Base-by-base conservation (phyloP, 2,329 filamentous ascomycete genomes). In the Xylogone sp. region DNA sequence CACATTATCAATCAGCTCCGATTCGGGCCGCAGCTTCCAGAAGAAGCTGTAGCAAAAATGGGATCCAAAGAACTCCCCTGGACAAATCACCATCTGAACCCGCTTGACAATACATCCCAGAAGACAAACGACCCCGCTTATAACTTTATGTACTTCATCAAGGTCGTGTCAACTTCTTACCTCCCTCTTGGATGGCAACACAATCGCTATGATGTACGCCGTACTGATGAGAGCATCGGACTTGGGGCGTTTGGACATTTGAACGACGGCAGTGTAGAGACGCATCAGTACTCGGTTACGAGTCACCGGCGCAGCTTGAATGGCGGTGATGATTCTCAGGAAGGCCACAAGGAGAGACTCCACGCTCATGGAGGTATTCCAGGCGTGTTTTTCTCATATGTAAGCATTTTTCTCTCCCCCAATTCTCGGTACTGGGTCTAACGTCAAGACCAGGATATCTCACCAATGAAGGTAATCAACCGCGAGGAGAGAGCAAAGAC, bases 71-170 rank as follows among this genome's bases (percentile, higher is more conserved):
- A 70, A 9, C 75, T 72, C 65, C 79, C 75, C 54, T 96, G 90
- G 90, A 90, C 88, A 10, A 92, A 90, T 70, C 89, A 96, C 71
- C 91, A 97, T 70, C 72, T 90, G 60, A 97, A 97, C 71, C 94
- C 94, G 3, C 82, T 99, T 3, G 95, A 99, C 65, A 78, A 81
- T 49, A 88, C 87, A 3, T 75, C 80, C 57, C 91, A 97, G 75
- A 73, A 78, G 48, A 95, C 90, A 2, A 75, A 81, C 31, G 91
- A 97, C 64, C 82, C 90, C 60, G 88, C 88, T 58, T 97, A 81
- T 78, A 99, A 97, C 76, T 99, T 86, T 71, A 96, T 97, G 90
- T 99, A 99, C 77, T 99, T 99, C 71, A 80, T 99, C 71, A 99
- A 99, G 78, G 94, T 99, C 52, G 94, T 99, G 27, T 90, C 89